phyloP scores from a whole-genome alignment of 1,139 yeast species.

The Suhomyces terraborum region DNA sequence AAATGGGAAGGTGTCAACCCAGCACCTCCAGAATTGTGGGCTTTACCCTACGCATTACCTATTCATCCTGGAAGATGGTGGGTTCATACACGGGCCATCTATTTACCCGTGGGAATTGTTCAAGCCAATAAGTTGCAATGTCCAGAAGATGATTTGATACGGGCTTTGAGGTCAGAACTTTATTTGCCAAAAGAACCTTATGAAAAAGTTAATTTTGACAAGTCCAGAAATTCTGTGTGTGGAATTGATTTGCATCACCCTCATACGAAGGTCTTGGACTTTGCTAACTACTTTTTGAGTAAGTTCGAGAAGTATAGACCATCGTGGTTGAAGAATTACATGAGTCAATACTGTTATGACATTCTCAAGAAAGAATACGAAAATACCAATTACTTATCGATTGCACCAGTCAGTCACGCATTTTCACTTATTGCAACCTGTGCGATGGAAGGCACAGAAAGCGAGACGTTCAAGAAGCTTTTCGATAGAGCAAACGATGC shows the following conservation, averaged over 20 bases:
- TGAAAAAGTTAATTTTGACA: conserved; percentile 64
- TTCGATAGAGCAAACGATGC: conserved; percentile 70
- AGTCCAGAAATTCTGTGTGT: conserved; percentile 81
- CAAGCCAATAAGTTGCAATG: conserved; percentile 60
- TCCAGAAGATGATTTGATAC: conserved; percentile 63
- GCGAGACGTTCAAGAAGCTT: conserved; percentile 59
- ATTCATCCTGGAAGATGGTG: conserved; percentile 98
- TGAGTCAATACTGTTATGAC: conserved; percentile 58
- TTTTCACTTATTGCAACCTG: conserved; percentile 74
- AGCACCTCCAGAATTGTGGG: conserved; percentile 95
- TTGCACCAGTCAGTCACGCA: conserved; percentile 94
- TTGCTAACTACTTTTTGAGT: conserved; percentile 61
- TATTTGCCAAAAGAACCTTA: conserved; percentile 58
- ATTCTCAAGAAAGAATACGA: conserved; percentile 70
- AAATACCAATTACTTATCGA: conserved; percentile 80
- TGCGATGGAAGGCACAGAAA: conserved; percentile 68
- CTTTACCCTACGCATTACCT: conserved; percentile 77
- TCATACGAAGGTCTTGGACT: conserved; percentile 68
- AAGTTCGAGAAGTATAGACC: conserved; percentile 80
- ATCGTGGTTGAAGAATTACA: conserved; percentile 58
- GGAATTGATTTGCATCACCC: conserved; percentile 94
- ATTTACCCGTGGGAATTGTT: conserved; percentile 82
- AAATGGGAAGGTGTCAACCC: conserved; percentile 98
- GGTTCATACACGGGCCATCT: conserved; percentile 97
- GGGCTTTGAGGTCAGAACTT: conserved; percentile 72